Evolutionary conservation across 306 rosid species (phyloP), one percentile per base, ranked within the genome.

Genomic region (Prunus padus): DNA sequence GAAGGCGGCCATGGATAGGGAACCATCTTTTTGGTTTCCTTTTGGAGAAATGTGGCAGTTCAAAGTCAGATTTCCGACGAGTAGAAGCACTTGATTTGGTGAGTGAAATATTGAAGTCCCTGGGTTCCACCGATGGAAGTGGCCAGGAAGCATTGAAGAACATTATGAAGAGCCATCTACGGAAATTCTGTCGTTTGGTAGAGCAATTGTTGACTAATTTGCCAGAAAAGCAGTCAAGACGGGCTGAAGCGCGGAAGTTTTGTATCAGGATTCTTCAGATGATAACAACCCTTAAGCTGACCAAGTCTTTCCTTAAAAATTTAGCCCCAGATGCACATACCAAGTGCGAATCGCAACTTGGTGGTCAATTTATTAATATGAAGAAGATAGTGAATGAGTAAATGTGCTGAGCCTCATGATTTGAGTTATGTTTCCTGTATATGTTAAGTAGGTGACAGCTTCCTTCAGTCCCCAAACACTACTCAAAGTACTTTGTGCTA

Each of bases 1-100:
- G 84, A 61, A 84, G 99, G 69, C 76, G 96, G 57, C 88, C 96
- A 22, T 90, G 97, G 97, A 80, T 95, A 77, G 97, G 96, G 63
- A 96, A 81, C 70, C 78, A 84, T 76, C 28, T 92, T 19, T 81
- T 90, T 68, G 86, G 90, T 60, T 86, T 88, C 67, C 82, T 90
- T 46, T 73, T 92, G 79, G 91, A 87, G 82, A 92, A 88, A 80
- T 86, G 96, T 81, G 84, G 86, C 61, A 81, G 75, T 45, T 80
- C 96, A 28, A 88, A 84, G 84, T 95, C 91, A 19, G 93, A 95
- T 33, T 95, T 87, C 30, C 86, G 99, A 37, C 83, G 93, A 54
- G 88, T 92, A 10, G 95, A 96, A 83, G 92, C 92, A 14, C 90
- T 96, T 18, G 96, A 92, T 62, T 77, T 96, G 84, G 65, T 92